Evolutionary conservation across 2,329 filamentous ascomycete species (phyloP).

Genomic region (Clarireedia homoeocarpa): DNA sequence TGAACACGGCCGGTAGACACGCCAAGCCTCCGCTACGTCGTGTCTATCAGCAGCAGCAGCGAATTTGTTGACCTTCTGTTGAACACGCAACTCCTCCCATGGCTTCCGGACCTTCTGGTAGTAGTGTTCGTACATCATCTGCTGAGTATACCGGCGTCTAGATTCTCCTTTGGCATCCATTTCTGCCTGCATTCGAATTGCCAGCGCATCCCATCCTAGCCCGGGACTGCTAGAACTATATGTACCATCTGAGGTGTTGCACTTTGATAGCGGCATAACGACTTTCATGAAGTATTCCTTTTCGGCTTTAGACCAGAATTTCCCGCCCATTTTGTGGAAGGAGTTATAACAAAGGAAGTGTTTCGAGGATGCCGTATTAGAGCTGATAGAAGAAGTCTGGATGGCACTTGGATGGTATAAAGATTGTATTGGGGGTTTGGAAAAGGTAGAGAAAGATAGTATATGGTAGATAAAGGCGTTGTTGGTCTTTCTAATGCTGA

Average conservation of each 20-base stretch:
- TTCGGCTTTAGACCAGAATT: slow-evolving; percentile 5
- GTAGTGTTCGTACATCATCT: slow-evolving; percentile 12
- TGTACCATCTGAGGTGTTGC: background rate
- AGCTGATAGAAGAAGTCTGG: too few species aligned
- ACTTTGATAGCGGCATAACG: slow-evolving; percentile 3
- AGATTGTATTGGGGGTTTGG: too few species aligned
- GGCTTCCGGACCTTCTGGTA: slow-evolving; percentile 9
- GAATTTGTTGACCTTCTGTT: background rate
- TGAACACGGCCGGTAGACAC: too few species aligned
- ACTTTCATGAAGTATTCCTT: slow-evolving; percentile 4
- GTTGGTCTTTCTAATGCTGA: too few species aligned
- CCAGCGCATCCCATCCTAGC: background rate
- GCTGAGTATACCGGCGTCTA: slow-evolving; percentile 2
- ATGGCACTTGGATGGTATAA: too few species aligned
- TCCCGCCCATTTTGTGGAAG: slow-evolving; percentile 8
- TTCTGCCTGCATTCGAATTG: slow-evolving; percentile 7
- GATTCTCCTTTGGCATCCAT: background rate
- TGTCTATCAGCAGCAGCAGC: background rate
- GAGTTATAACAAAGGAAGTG: background rate
- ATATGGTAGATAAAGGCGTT: too few species aligned
- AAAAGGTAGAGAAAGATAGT: too few species aligned
- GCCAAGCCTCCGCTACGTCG: too few species aligned
- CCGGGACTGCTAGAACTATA: background rate
- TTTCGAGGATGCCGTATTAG: background rate
- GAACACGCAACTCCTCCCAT: background rate